Percentiles rank a stretch among this genome's conserved stretches.
Evolutionary conservation across 1,139 yeast genomes (phyloP).

Genomic region (Maudiozyma humilis): DNA sequence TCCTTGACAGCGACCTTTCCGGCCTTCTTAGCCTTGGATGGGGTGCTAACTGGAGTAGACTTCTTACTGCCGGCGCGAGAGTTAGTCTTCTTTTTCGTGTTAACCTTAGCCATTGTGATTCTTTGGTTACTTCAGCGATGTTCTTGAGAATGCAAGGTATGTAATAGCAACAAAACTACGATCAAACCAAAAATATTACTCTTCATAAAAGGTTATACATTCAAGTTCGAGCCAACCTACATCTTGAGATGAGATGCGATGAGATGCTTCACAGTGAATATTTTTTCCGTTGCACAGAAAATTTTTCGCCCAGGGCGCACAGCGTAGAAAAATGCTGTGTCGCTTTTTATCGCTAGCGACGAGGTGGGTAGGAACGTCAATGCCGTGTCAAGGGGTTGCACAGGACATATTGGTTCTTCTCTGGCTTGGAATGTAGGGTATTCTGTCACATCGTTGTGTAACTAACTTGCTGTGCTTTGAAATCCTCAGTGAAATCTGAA

Average conservation of each 20-base stretch:
- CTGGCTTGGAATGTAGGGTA: too few species aligned
- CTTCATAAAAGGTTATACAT: too few species aligned
- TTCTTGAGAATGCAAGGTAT: too few species aligned
- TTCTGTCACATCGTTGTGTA: too few species aligned
- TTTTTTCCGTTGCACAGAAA: not conserved
- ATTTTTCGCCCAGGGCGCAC: not conserved
- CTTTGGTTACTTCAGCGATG: too few species aligned
- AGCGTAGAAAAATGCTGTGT: not conserved
- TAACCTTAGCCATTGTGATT: constrained; percentile 5
- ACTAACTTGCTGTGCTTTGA: too few species aligned
- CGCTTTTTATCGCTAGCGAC: not conserved
- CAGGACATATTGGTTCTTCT: too few species aligned
- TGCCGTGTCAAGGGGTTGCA: too few species aligned
- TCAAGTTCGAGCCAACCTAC: too few species aligned
- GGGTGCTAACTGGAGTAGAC: constrained; percentile 17
- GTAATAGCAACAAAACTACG: not conserved
- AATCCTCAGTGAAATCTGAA: too few species aligned
- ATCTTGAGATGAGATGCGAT: constrained; percentile 11
- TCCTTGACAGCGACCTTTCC: constrained; percentile 11
- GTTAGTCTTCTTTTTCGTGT: constrained; percentile 1
- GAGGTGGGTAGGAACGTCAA: too few species aligned
- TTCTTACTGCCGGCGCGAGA: constrained; percentile 16
- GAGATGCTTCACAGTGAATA: constrained; percentile 7
- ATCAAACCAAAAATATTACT: not conserved
- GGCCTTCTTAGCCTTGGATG: constrained; percentile 12